Evolutionary conservation across 768 basidiomycete species (phyloP).

Genomic region (Hygrophorus pudorinus): DNA sequence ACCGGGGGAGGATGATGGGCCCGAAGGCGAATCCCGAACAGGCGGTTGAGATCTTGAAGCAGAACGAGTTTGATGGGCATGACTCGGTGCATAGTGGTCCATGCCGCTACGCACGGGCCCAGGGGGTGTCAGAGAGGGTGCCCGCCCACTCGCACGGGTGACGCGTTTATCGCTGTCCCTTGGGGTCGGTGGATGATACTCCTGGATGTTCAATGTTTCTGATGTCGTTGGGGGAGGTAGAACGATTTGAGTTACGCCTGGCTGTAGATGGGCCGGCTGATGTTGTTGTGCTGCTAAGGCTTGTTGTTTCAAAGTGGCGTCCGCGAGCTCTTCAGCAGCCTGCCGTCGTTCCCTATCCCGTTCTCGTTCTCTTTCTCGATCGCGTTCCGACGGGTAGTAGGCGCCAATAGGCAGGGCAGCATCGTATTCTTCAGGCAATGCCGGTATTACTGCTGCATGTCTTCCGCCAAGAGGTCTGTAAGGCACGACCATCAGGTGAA

Average conservation of each 20-base stretch:
- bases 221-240: constrained; percentile 10
- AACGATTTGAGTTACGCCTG: constrained; percentile 10
- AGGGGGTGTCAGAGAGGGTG: neutral
- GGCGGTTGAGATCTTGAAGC: constrained; percentile 6
- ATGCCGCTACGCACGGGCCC: neutral
- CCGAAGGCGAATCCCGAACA: constrained; percentile 1
- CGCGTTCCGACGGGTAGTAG: constrained; percentile 32
- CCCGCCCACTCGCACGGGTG: neutral
- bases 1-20: constrained; percentile 3
- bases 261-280: neutral
- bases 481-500: constrained; percentile 3
- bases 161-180: constrained; percentile 13
- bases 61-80: constrained; percentile 7
- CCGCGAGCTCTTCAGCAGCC: neutral
- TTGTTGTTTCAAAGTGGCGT: neutral
- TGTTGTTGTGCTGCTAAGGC: neutral
- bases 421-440: constrained; percentile 66
- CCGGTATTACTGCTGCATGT: constrained; percentile 75
- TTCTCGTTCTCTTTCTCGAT: constrained; percentile 11
- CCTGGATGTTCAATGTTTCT: constrained; percentile 17
- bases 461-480: constrained; percentile 66
- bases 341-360: neutral
- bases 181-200: constrained; percentile 17
- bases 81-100: constrained; percentile 5
- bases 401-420: constrained; percentile 35